phyloP scores from a whole-genome alignment of 2,329 filamentous ascomycete genomes.

The Ambrosiella xylebori region DNA sequence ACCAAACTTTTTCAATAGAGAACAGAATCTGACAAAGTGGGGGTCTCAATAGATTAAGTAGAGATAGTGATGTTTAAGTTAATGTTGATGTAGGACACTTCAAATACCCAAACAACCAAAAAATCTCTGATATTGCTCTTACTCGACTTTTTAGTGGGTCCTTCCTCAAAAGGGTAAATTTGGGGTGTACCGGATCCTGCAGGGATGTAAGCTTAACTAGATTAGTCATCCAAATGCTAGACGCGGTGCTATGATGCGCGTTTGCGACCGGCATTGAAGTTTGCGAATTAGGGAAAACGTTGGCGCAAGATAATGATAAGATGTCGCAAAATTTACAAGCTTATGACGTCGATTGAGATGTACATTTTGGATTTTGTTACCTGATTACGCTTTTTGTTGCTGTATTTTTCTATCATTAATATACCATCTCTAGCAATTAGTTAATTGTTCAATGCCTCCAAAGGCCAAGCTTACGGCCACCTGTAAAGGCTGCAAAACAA shows the following conservation, averaged over 20 bases:
- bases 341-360: too few species aligned
- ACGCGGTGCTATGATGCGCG: not conserved
- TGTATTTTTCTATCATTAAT: too few species aligned
- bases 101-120: not conserved
- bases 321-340: too few species aligned
- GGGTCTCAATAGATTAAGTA: not conserved
- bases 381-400: too few species aligned
- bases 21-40: too few species aligned
- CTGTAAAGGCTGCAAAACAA: constrained; percentile 21
- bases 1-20: too few species aligned
- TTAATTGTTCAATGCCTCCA: not conserved
- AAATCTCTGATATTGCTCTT: constrained; percentile 5
- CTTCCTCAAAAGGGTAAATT: not conserved
- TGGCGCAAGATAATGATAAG: too few species aligned
- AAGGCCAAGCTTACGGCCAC: constrained; percentile 14
- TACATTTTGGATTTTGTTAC: too few species aligned
- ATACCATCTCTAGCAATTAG: not conserved
- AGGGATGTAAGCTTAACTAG: not conserved
- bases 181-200: not conserved
- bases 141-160: constrained; percentile 11
- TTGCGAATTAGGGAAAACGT: too few species aligned
- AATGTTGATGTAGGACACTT: not conserved
- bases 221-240: constrained; percentile 4
- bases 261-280: not conserved
- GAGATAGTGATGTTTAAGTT: not conserved